phyloP scores from a whole-genome alignment of 257 asterid genomes.

The Thymus quinquecostatus region DNA sequence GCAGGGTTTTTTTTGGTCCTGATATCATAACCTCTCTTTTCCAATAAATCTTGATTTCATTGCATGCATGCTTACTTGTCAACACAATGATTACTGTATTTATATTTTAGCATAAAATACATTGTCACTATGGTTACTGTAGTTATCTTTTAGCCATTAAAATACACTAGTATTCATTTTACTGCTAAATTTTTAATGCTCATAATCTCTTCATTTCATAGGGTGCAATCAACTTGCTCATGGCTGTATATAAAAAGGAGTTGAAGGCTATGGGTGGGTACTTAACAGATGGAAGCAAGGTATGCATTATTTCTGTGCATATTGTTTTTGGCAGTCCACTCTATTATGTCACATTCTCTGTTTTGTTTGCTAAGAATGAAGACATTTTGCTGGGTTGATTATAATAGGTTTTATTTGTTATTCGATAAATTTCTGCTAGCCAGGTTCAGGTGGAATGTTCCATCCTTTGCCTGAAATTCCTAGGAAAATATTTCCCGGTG shows the following conservation, averaged over 20 bases:
- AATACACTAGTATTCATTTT: slow-evolving; percentile 2
- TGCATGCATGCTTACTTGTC: slow-evolving; percentile 8
- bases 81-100: neutral
- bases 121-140: slow-evolving; percentile 7
- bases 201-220: slow-evolving; percentile 36
- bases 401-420: neutral
- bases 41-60: slow-evolving; percentile 7
- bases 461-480: neutral
- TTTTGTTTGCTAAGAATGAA: no score
- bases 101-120: neutral
- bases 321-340: neutral
- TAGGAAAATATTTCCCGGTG: neutral
- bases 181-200: slow-evolving; percentile 24
- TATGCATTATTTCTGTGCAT: slow-evolving; percentile 35
- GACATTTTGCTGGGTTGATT: neutral
- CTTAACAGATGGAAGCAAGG: slow-evolving; percentile 89
- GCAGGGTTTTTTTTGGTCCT: neutral
- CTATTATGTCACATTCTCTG: neutral
- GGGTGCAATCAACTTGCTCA: slow-evolving; percentile 96
- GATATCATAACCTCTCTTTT: neutral
- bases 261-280: slow-evolving; percentile 78
- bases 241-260: slow-evolving; percentile 96
- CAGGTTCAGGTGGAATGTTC: neutral
- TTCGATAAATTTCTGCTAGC: slow-evolving; percentile 1
- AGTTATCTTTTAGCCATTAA: no score